phyloP scores from a whole-genome alignment of 441 rosid species.

The Omphalea diandra region DNA sequence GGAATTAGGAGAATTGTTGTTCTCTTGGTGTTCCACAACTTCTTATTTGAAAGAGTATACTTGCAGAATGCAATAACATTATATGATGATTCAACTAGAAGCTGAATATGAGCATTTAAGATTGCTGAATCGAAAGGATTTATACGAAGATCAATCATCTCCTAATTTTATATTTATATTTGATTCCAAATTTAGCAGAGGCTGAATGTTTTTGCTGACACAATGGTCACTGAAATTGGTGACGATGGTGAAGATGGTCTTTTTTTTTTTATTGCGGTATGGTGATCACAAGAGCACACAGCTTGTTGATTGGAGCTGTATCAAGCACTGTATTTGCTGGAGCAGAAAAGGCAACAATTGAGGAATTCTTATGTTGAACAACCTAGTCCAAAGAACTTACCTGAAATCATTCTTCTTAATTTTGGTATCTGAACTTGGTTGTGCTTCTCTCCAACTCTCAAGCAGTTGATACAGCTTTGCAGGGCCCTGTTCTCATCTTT shows the following conservation, averaged over 20 bases:
- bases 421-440: slow-evolving; percentile 28
- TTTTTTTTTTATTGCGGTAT: too few species aligned
- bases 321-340: slow-evolving; percentile 1
- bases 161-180: slow-evolving; percentile 9
- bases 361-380: background rate
- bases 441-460: slow-evolving; percentile 22
- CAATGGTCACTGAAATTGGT: background rate
- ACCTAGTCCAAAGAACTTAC: slow-evolving; percentile 28
- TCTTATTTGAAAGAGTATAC: background rate
- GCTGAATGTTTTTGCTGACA: background rate
- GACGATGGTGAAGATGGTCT: too few species aligned
- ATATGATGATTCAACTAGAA: background rate
- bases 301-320: slow-evolving; percentile 1
- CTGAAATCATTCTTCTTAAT: slow-evolving; percentile 23
- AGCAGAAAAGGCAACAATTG: slow-evolving; percentile 22
- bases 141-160: background rate
- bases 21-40: background rate
- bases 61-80: background rate
- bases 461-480: slow-evolving; percentile 26
- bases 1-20: background rate
- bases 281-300: background rate
- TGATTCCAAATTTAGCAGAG: background rate
- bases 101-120: background rate
- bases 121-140: background rate
- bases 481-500: slow-evolving; percentile 40